Conservation (phyloP, 345 rosid species). For the Lepidium africanum region DNA sequence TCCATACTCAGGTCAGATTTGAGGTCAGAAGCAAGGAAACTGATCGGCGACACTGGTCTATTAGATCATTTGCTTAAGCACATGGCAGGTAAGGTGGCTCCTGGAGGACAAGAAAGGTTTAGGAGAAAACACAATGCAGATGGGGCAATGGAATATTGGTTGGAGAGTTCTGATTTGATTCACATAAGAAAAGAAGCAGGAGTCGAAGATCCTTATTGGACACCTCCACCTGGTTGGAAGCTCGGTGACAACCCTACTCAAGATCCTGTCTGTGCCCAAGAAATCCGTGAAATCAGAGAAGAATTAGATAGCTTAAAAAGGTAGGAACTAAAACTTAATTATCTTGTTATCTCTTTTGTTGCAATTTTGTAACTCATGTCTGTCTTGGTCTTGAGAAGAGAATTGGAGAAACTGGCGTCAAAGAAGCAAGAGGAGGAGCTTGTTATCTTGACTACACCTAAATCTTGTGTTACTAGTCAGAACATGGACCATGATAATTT, state of each 20-base stretch:
- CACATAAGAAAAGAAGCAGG: conserved; percentile 74
- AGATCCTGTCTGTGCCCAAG: conserved; percentile 71
- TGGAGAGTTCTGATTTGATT: conserved; percentile 70
- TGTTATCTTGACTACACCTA: conserved; percentile 31
- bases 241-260: conserved; percentile 77
- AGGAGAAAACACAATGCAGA: conserved; percentile 84
- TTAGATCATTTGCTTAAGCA: conserved; percentile 92
- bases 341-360: background rate
- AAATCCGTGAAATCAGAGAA: conserved; percentile 40
- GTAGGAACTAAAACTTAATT: conserved; percentile 24
- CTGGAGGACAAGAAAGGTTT: conserved; percentile 82
- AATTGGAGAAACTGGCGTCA: conserved; percentile 34
- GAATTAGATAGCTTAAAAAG: conserved; percentile 34
- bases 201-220: conserved; percentile 89
- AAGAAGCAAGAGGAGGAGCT: conserved; percentile 44
- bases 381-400: conserved; percentile 26
- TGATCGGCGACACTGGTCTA: conserved; percentile 93
- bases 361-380: background rate
- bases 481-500: conserved; percentile 33
- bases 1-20: conserved; percentile 69
- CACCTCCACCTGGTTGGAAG: conserved; percentile 91
- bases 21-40: conserved; percentile 72
- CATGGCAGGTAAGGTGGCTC: conserved; percentile 92
- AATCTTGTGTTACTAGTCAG: conserved; percentile 33
- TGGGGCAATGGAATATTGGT: conserved; percentile 97